A percentile compares a stretch with the other conserved stretches of the same genome.
Evolutionary conservation across 306 rosid genomes (phyloP).

Genomic region (Nissolia schottii): DNA sequence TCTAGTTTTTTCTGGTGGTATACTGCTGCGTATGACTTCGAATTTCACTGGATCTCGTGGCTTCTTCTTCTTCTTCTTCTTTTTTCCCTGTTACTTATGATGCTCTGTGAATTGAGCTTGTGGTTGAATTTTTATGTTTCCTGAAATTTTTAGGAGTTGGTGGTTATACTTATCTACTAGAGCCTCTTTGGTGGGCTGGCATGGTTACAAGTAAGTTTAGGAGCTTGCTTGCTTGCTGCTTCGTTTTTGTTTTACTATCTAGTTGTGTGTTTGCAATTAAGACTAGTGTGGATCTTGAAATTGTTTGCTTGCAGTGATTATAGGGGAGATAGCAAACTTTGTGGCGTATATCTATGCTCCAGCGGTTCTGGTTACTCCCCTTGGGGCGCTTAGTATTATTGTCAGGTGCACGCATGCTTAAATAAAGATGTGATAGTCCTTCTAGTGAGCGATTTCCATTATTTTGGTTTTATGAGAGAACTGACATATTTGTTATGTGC

Average conservation of each 20-base stretch:
- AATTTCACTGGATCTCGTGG: neutral
- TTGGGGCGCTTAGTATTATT: constrained; percentile 91
- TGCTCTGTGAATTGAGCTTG: neutral
- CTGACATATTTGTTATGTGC: constrained; percentile 21
- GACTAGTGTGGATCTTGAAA: constrained; percentile 14
- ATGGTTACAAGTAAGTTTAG: constrained; percentile 81
- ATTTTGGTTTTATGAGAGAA: neutral
- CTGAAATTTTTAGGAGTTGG: constrained; percentile 62
- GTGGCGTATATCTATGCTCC: constrained; percentile 94
- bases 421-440: neutral
- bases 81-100: neutral
- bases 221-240: neutral
- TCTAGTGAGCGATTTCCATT: neutral
- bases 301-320: constrained; percentile 58
- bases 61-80: neutral
- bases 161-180: constrained; percentile 77
- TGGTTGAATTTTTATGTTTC: neutral
- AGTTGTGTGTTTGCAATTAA: neutral
- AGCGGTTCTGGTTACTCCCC: constrained; percentile 93
- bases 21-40: neutral
- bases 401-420: constrained; percentile 58
- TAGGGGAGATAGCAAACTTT: constrained; percentile 89
- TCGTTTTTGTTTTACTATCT: neutral
- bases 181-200: constrained; percentile 99
- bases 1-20: neutral